A percentile compares a stretch with the other conserved stretches of the same genome.
These are phyloP conservation scores for Verticillium nonalfalfae DNA, from an alignment of 2,329 filamentous ascomycete species.

Conservation along the genomic window DNA sequence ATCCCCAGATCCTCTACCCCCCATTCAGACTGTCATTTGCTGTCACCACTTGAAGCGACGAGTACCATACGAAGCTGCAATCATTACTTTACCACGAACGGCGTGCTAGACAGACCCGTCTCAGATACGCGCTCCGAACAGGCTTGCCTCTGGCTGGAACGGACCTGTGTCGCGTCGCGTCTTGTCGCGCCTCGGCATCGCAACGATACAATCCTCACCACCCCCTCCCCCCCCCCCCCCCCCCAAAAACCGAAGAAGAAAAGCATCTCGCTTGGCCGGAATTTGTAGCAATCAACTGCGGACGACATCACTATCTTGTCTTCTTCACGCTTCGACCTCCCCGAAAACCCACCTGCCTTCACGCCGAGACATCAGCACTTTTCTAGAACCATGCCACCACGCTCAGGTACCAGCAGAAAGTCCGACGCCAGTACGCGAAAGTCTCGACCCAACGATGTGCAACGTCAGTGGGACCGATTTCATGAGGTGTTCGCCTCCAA, in stretches of 20 bases:
- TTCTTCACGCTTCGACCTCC: too few species aligned
- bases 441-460: constrained; percentile 31
- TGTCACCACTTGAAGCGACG: too few species aligned
- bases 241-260: background rate
- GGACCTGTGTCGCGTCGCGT: background rate
- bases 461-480: constrained; percentile 24
- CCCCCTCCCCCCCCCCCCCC: too few species aligned
- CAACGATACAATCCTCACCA: background rate
- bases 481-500: background rate
- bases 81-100: too few species aligned
- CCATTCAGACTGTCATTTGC: too few species aligned
- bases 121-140: background rate
- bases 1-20: too few species aligned
- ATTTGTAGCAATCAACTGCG: background rate
- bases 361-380: background rate
- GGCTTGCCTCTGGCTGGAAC: background rate
- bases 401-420: constrained; percentile 8
- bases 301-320: too few species aligned
- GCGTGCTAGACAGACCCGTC: too few species aligned
- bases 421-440: constrained; percentile 14
- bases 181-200: background rate
- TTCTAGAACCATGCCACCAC: constrained; percentile 12
- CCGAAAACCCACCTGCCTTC: background rate
- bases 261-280: background rate
- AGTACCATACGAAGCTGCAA: too few species aligned